Evolutionary conservation across 345 rosid genomes (phyloP).

Genomic region (Bretschneidera sinensis): DNA sequence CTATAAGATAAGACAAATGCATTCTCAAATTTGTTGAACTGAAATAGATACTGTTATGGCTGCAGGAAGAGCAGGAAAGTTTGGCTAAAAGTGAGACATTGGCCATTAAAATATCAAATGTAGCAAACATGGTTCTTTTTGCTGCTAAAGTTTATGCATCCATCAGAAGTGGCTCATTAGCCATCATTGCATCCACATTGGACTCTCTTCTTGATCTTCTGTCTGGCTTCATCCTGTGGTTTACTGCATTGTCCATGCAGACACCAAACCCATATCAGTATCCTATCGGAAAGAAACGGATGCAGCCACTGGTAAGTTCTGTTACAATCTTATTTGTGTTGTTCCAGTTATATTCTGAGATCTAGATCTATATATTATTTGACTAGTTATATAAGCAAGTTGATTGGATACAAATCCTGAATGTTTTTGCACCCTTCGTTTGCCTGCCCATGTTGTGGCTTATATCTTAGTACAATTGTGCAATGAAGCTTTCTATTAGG

Average conservation of each 20-base stretch:
- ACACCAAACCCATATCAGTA: conserved; percentile 92
- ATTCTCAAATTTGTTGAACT: conserved; percentile 11
- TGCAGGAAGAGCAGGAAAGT: conserved; percentile 80
- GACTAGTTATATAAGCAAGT: background rate
- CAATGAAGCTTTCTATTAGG: background rate
- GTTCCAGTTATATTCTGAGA: background rate
- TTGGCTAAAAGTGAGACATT: conserved; percentile 86
- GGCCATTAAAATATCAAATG: conserved; percentile 86
- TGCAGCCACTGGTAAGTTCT: conserved; percentile 92
- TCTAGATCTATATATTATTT: conserved; percentile 3
- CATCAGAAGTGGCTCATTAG: conserved; percentile 79
- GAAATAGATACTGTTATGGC: conserved; percentile 13
- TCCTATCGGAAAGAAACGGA: conserved; percentile 95
- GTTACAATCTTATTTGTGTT: background rate
- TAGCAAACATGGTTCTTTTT: conserved; percentile 92
- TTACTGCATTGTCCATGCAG: conserved; percentile 97
- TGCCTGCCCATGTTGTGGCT: background rate
- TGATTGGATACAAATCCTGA: background rate
- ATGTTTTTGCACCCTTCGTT: background rate
- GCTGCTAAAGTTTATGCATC: conserved; percentile 96
- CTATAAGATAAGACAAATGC: background rate
- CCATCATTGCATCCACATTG: conserved; percentile 92
- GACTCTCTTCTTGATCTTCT: conserved; percentile 98
- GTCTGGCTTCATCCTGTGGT: conserved; percentile 98
- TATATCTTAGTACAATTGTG: background rate